Evolutionary conservation across 2,329 filamentous ascomycete species (phyloP).

Genomic region (Epichloe bromicola): DNA sequence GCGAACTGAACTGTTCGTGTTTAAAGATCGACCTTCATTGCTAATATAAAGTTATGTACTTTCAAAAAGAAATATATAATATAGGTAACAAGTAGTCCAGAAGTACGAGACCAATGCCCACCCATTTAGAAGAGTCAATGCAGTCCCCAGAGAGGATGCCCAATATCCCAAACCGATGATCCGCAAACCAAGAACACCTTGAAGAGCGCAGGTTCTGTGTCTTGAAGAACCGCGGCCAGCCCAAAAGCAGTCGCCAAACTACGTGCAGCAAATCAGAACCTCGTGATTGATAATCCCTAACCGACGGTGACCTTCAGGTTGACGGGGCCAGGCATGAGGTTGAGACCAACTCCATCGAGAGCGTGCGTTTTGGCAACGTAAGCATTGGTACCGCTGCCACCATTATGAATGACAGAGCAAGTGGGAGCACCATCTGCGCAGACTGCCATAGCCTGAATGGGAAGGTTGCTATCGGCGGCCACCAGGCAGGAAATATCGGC

Average conservation of each 20-base stretch:
- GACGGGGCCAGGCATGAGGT: constrained; percentile 18
- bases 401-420: constrained; percentile 28
- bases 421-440: constrained; percentile 17
- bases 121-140: constrained; percentile 2
- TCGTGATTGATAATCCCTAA: constrained; percentile 9
- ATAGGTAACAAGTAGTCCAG: constrained; percentile 5
- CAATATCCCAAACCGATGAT: not conserved
- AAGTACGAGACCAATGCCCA: not conserved
- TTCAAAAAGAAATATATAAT: constrained; percentile 7
- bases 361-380: constrained; percentile 25
- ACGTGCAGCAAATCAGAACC: not conserved
- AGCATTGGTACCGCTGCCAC: constrained; percentile 24
- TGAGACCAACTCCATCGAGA: constrained; percentile 27
- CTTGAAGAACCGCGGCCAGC: not conserved
- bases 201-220: not conserved
- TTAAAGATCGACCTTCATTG: not conserved
- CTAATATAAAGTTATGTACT: constrained; percentile 5
- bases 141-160: not conserved
- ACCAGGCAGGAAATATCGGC: constrained; percentile 38
- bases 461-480: constrained; percentile 19
- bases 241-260: not conserved
- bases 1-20: not conserved
- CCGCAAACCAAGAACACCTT: not conserved
- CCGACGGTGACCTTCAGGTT: constrained; percentile 20
- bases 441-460: constrained; percentile 25